Conservation (phyloP, 2,329 filamentous ascomycete genomes). For the Neoascochyta sp. region DNA sequence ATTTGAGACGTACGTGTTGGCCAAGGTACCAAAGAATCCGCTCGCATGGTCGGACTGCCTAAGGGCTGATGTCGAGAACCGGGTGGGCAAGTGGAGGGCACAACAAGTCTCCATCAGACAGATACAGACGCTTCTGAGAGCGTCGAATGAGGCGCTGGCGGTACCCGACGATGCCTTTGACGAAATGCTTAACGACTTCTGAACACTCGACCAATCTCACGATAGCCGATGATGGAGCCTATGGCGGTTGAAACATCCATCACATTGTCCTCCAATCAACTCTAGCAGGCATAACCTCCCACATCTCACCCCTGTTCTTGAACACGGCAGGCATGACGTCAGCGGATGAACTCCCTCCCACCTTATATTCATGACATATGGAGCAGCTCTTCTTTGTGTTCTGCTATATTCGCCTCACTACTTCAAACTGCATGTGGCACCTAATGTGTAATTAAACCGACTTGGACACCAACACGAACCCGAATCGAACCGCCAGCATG, state of each 20-base stretch:
- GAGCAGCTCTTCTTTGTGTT: background rate
- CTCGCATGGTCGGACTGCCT: constrained; percentile 23
- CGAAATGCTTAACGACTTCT: constrained; percentile 14
- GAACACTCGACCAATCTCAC: too few species aligned
- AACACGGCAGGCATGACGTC: constrained; percentile 16
- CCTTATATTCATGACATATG: constrained; percentile 1
- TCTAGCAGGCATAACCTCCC: too few species aligned
- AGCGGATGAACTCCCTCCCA: constrained; percentile 6
- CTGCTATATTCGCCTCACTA: background rate
- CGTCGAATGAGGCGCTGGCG: constrained; percentile 17
- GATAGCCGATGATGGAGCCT: too few species aligned
- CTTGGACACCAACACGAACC: background rate
- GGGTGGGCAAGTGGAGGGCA: constrained; percentile 21
- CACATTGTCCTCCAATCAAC: too few species aligned
- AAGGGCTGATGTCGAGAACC: constrained; percentile 7
- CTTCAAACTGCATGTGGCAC: background rate
- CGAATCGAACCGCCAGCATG: constrained; percentile 34
- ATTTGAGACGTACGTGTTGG: background rate
- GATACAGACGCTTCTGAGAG: constrained; percentile 14
- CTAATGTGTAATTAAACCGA: background rate
- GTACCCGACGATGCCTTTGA: constrained; percentile 29
- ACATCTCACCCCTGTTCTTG: constrained; percentile 10
- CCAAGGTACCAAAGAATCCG: constrained; percentile 14
- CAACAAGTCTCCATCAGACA: constrained; percentile 17
- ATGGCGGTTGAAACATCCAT: too few species aligned